phyloP scores from a whole-genome alignment of 768 basidiomycete genomes.

The Gelatoporia subvermispora region DNA sequence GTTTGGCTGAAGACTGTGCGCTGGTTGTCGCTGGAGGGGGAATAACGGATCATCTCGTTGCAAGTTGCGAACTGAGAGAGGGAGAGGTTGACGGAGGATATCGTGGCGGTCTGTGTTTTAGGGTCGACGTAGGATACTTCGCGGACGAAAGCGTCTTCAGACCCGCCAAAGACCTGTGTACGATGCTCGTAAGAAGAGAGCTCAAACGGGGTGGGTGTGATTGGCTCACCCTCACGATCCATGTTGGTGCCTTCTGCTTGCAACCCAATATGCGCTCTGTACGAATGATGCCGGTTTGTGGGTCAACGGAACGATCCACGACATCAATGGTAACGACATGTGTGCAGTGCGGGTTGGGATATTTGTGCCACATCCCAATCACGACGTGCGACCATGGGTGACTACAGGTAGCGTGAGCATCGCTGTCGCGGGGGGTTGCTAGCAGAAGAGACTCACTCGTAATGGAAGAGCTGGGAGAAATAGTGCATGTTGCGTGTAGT shows the following conservation, averaged over 20 bases:
- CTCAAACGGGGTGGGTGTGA: neutral
- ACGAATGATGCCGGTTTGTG: slow-evolving; percentile 80
- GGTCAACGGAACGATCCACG: slow-evolving; percentile 77
- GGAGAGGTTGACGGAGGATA: slow-evolving; percentile 90
- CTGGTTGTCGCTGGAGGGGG: slow-evolving; percentile 54
- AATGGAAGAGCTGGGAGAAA: slow-evolving; percentile 79
- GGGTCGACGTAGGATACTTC: slow-evolving; percentile 95
- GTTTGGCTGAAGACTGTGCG: slow-evolving; percentile 79
- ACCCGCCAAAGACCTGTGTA: slow-evolving; percentile 79
- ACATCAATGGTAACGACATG: slow-evolving; percentile 88
- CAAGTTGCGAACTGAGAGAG: slow-evolving; percentile 93
- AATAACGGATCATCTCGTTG: slow-evolving; percentile 85
- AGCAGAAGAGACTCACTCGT: slow-evolving; percentile 56
- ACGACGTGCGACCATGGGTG: slow-evolving; percentile 90
- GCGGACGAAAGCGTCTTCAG: slow-evolving; percentile 90
- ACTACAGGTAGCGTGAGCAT: slow-evolving; percentile 35
- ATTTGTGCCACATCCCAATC: slow-evolving; percentile 93
- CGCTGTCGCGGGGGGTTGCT: slow-evolving; percentile 7
- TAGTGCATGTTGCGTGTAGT: slow-evolving; percentile 58
- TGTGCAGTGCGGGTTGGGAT: slow-evolving; percentile 88
- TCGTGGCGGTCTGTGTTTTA: slow-evolving; percentile 68
- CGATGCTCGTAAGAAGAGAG: neutral
- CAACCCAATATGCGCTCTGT: slow-evolving; percentile 89
- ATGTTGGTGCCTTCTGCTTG: slow-evolving; percentile 85
- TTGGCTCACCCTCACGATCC: slow-evolving; percentile 83